Evolutionary conservation across 805 yeast genomes (phyloP).

Genomic region (Candida tibetensis): DNA sequence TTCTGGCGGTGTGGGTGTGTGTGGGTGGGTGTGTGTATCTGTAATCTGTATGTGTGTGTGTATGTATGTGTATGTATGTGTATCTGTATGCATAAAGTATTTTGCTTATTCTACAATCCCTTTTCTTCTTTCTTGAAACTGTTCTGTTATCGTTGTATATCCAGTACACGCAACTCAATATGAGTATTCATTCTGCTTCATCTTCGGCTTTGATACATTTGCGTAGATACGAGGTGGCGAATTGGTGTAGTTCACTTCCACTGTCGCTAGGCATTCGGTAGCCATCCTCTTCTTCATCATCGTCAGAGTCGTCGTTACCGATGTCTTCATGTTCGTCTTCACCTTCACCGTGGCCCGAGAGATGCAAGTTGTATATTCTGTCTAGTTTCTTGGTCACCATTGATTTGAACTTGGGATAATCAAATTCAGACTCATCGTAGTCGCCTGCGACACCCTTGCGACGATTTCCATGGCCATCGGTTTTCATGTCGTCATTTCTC

Average conservation of each 20-base stretch:
- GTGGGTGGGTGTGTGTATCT: no score
- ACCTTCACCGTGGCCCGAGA: background rate
- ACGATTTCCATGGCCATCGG: conserved; percentile 8
- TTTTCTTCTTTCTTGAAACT: no score
- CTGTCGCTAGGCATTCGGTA: conserved; percentile 15
- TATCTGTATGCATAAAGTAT: no score
- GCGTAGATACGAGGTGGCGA: conserved; percentile 28
- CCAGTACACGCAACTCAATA: no score
- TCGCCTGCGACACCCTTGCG: background rate
- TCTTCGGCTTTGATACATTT: conserved; percentile 25
- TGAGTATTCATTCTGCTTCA: no score
- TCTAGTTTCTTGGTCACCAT: conserved; percentile 20
- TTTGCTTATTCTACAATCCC: no score
- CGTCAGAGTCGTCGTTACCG: conserved; percentile 4
- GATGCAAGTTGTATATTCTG: conserved; percentile 16
- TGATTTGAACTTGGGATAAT: conserved; percentile 24
- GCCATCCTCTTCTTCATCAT: conserved; percentile 8
- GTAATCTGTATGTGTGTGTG: no score
- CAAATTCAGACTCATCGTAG: conserved; percentile 18
- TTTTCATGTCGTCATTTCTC: conserved; percentile 6
- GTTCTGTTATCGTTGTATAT: no score
- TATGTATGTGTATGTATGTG: no score
- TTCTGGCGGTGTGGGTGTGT: no score
- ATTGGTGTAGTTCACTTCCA: conserved; percentile 21
- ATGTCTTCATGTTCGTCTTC: background rate